Evolutionary conservation across 352 stramenopile species (phyloP).

Genomic region (Globisporangium okanoganense): DNA sequence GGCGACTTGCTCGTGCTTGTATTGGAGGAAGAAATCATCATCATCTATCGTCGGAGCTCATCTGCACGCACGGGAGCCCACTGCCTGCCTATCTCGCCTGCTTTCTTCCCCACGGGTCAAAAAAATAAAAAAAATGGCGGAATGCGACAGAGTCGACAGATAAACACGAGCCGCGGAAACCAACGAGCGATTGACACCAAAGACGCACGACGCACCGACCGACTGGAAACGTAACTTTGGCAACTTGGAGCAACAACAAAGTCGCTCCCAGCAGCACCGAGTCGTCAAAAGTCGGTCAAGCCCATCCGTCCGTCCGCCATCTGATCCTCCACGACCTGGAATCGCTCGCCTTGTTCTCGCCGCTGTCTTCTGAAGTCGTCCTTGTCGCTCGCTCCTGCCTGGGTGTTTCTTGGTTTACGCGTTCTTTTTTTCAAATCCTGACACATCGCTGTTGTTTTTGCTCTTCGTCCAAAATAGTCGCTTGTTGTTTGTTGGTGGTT

Average conservation of each 20-base stretch:
- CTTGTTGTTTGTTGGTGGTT: slow-evolving; percentile 1
- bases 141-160: slow-evolving; percentile 9
- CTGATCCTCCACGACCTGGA: background rate
- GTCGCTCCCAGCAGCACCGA: background rate
- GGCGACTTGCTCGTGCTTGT: slow-evolving; percentile 2
- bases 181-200: background rate
- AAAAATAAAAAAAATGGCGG: slow-evolving; percentile 14
- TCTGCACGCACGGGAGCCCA: background rate
- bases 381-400: background rate
- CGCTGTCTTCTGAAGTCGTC: slow-evolving; percentile 3
- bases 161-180: background rate
- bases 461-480: slow-evolving; percentile 13
- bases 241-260: background rate
- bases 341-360: background rate
- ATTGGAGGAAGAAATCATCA: background rate
- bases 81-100: slow-evolving; percentile 5
- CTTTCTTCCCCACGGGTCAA: slow-evolving; percentile 11
- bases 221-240: background rate
- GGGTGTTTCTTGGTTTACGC: slow-evolving; percentile 7
- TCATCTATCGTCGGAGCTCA: slow-evolving; percentile 3
- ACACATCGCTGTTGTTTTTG: slow-evolving; percentile 4
- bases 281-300: background rate
- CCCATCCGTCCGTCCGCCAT: background rate
- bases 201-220: too few species aligned
- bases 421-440: slow-evolving; percentile 7